Evolutionary conservation across 345 rosid species (phyloP).

Genomic region (Gossypium mustelinum): DNA sequence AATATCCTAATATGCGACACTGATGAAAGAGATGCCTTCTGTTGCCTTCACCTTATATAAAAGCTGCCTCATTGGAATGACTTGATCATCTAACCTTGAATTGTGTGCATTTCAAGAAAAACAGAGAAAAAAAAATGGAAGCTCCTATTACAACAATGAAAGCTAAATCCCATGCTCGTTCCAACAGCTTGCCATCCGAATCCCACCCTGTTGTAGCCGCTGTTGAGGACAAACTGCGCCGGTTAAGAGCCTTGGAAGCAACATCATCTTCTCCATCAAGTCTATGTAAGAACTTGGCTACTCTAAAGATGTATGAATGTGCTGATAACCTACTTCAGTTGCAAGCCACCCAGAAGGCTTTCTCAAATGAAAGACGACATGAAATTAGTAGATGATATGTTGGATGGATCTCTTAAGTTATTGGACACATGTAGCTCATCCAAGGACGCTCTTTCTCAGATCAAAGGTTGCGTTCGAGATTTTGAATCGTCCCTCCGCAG

Average conservation of each 20-base stretch:
- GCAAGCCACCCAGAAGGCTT: slow-evolving; percentile 8
- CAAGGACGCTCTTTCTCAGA: neutral
- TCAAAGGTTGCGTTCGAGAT: neutral
- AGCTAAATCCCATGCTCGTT: slow-evolving; percentile 16
- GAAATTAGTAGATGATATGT: neutral
- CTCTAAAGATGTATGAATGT: slow-evolving; percentile 15
- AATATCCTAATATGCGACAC: neutral
- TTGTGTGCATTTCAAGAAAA: neutral
- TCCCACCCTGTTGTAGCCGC: slow-evolving; percentile 15
- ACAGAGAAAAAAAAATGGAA: neutral
- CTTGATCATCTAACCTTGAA: neutral
- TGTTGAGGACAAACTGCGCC: slow-evolving; percentile 19
- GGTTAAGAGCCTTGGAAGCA: slow-evolving; percentile 15
- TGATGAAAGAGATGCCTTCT: slow-evolving; percentile 8
- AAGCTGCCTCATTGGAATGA: neutral
- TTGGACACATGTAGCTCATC: slow-evolving; percentile 17
- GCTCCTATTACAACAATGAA: neutral
- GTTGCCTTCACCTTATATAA: neutral
- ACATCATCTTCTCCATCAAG: slow-evolving; percentile 7
- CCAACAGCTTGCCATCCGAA: slow-evolving; percentile 26
- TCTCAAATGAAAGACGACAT: neutral
- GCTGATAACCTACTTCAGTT: slow-evolving; percentile 24
- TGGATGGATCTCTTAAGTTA: slow-evolving; percentile 27
- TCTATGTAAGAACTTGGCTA: slow-evolving; percentile 8
- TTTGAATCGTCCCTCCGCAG: neutral